Conservation (phyloP, 345 rosid genomes). For the Eucalyptus cloeziana region DNA sequence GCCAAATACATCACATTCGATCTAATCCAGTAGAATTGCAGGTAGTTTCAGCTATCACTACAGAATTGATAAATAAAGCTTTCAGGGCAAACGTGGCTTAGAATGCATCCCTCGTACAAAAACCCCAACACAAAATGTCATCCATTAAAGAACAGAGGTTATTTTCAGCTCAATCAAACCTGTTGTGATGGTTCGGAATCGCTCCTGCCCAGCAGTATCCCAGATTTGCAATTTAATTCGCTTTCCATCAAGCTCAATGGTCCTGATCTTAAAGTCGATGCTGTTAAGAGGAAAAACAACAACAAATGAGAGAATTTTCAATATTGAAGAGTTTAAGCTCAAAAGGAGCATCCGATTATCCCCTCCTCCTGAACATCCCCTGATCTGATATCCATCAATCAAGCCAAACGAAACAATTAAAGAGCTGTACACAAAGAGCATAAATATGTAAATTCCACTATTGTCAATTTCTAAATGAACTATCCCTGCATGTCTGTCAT, state of each 20-base stretch:
- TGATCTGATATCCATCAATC: not conserved
- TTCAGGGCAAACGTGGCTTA: not conserved
- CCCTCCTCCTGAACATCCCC: not conserved
- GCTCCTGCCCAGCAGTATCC: conserved; percentile 12
- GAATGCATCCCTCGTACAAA: not conserved
- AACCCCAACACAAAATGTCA: not conserved
- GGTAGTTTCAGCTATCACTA: not conserved
- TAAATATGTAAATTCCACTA: not conserved
- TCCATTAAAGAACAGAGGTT: not conserved
- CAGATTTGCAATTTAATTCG: conserved; percentile 6
- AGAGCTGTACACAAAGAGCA: not conserved
- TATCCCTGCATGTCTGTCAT: not conserved
- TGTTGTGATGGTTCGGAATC: conserved; percentile 5
- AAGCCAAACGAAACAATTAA: not conserved
- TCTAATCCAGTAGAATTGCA: not conserved
- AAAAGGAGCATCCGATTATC: not conserved
- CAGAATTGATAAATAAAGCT: not conserved
- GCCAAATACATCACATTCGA: not conserved
- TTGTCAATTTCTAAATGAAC: not conserved
- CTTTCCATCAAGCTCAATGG: conserved; percentile 6
- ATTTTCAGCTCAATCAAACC: not conserved
- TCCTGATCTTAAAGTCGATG: conserved; percentile 5
- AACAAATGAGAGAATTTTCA: not conserved
- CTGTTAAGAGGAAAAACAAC: not conserved
- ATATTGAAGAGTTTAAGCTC: not conserved